These are phyloP conservation scores for Fusarium guadeloupense DNA, from an alignment of 2,329 filamentous ascomycete genomes.

Conservation along the genomic window DNA sequence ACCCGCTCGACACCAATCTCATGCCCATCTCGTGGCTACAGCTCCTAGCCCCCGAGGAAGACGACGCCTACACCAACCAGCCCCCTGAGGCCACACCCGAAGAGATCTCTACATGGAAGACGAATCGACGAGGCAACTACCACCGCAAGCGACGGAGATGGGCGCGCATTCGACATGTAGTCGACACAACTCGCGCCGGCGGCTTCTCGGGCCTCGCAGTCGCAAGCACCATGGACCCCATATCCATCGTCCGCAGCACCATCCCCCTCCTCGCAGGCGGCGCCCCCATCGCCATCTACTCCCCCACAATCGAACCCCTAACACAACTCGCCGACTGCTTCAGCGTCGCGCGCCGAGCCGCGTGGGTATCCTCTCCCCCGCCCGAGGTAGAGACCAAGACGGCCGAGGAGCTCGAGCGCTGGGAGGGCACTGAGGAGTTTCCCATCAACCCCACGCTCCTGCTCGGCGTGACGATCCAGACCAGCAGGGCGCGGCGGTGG, in stretches of 20 bases:
- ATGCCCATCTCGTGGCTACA: slow-evolving; percentile 92
- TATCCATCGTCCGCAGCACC: slow-evolving; percentile 76
- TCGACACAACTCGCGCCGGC: slow-evolving; percentile 78
- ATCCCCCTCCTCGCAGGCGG: slow-evolving; percentile 86
- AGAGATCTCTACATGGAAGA: slow-evolving; percentile 76
- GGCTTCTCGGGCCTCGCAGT: slow-evolving; percentile 86
- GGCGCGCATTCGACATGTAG: slow-evolving; percentile 75
- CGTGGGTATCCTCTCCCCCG: slow-evolving; percentile 70
- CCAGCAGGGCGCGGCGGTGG: slow-evolving; percentile 79
- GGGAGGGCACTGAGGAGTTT: slow-evolving; percentile 76
- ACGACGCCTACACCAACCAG: slow-evolving; percentile 75
- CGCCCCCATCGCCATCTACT: slow-evolving; percentile 87
- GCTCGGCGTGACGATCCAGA: slow-evolving; percentile 82
- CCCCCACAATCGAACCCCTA: slow-evolving; percentile 80
- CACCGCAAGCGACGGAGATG: slow-evolving; percentile 89
- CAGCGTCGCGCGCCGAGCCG: slow-evolving; percentile 79
- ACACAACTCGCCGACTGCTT: slow-evolving; percentile 83
- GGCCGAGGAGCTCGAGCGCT: slow-evolving; percentile 61
- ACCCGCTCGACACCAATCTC: slow-evolving; percentile 84
- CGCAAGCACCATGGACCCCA: slow-evolving; percentile 82
- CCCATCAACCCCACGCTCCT: slow-evolving; percentile 87
- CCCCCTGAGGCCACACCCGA: slow-evolving; percentile 68
- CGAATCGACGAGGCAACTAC: slow-evolving; percentile 83
- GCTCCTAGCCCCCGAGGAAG: slow-evolving; percentile 78
- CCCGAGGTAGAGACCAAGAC: slow-evolving; percentile 56